Base-by-base conservation (phyloP, 2,329 filamentous ascomycete genomes). In the Zalaria obscura region DNA sequence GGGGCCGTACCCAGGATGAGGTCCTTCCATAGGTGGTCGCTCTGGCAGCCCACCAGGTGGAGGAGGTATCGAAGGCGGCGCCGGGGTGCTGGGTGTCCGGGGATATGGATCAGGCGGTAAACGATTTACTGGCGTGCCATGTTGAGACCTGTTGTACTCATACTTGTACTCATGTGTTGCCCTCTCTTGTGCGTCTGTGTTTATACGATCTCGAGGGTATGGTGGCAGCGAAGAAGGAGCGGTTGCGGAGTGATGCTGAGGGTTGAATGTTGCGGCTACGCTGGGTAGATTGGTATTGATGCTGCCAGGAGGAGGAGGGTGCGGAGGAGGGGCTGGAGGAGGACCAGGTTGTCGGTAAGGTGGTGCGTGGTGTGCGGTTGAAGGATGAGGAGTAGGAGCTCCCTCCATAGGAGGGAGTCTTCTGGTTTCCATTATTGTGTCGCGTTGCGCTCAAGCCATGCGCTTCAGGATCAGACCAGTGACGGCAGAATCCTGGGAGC, bases 101-200 rank as follows among this genome's bases (percentile, higher is more conserved):
- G 51, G 54, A 34, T 52, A 33, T 29, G 39, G 55, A 27, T 55
- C 50, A 31, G 54, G 56, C 38, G 56, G 55, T 35, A 55, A 47
- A 33, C 56, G 47, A 42, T 55, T 57, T 44, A 58, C 54, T 33
- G 57, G 55, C 36, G 57, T 60, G 41, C 53, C 56, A 52, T 61
- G 58, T 36, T 56, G 56, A 38, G 57, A 56, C 29, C 50, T 18
- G 18, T 18, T 18, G 18, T 18, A 52, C 38, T 47, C 50, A 47
- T 53, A 49, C 40, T 50, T 50, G 47, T 58, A 54, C 37, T 47
- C 47, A 43, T 57, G 50, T 28, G 55, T 51, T 50, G 47, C 40
- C 42, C 44, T 37, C 35, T 46, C 38, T 50, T 52, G 42, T 31
- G 36, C 40, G 25, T 39, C 40, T 8, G 25, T 43, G 34, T 33